Base-by-base conservation (phyloP, 345 rosid genomes). In the Aquilaria sinensis region DNA sequence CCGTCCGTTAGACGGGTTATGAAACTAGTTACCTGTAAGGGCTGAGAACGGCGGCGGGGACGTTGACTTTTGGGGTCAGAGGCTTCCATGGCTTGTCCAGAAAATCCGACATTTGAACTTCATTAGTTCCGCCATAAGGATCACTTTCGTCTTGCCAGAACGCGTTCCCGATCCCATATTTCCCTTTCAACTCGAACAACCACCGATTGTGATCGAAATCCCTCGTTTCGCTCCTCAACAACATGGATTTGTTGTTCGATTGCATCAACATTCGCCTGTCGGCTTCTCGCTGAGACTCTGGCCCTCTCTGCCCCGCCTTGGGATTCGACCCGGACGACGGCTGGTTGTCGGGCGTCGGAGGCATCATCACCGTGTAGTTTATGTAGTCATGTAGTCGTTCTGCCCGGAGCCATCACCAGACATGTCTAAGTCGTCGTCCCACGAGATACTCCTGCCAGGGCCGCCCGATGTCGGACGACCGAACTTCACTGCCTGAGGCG, bases 81-180 rank as follows among this genome's bases (percentile, higher is more conserved):
- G 97, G 94, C 69, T 93, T 93, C 98, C 97, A 90, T n/a, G 96
- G 96, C 63, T 90, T 93, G 75, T 93, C 98, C 80, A 93, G 61
- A 47, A 93, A 93, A 77, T 93, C 96, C 0, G 83, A 75, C 96
- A 84, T 90, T 51, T 74, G 83, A 31, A 93, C 83, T 9, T 80
- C 88, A 10, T 73, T 75, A 2, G 81, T 84, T 0, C 56, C 34
- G 2, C 67, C 72, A 31, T 69, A 79, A 69, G 9, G 55, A 47
- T 70, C 77, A 8, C 75, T 82, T 0, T 79, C 85, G 3, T 83
- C 84, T 3, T 88, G 69, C 97, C 96, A 93, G 54, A 72, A 90
- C 29, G 97, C 98, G 34, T 90, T 93, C 62, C 98, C 97, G 5
- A 90, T 85, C 2, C 98, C 87, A 2, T 86, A 86, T 23, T 68